Conservation (phyloP, 2,329 filamentous ascomycete genomes). For the Sordariomycetes sp. region DNA sequence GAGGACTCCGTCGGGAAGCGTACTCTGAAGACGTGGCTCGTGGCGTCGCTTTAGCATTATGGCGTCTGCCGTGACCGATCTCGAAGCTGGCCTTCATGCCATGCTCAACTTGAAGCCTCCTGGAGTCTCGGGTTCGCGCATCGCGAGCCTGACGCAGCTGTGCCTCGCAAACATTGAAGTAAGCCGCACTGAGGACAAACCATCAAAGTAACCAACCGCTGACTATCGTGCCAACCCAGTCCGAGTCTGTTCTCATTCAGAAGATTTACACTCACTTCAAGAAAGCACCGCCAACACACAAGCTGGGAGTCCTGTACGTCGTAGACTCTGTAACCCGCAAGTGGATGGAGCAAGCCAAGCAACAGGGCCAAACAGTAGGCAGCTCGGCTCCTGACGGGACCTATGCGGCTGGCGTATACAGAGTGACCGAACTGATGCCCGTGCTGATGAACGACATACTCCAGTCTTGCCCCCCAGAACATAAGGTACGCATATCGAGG, state of each 20-base stretch:
- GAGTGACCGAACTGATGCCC: slow-evolving; percentile 91
- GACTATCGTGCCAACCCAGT: slow-evolving; percentile 40
- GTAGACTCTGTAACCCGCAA: slow-evolving; percentile 99
- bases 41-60: slow-evolving; percentile 38
- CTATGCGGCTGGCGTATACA: slow-evolving; percentile 88
- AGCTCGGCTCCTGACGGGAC: slow-evolving; percentile 80
- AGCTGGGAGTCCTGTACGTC: slow-evolving; percentile 97
- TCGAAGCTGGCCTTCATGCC: slow-evolving; percentile 83
- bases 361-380: slow-evolving; percentile 72
- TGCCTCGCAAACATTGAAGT: slow-evolving; percentile 90
- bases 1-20: no score
- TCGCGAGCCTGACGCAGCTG: slow-evolving; percentile 75
- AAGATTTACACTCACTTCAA: slow-evolving; percentile 97
- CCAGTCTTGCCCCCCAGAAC: slow-evolving; percentile 77
- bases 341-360: slow-evolving; percentile 94
- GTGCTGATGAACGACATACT: slow-evolving; percentile 93
- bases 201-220: no score
- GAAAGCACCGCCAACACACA: slow-evolving; percentile 88
- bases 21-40: no score
- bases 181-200: no score
- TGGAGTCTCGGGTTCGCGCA: slow-evolving; percentile 88
- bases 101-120: slow-evolving; percentile 89
- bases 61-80: slow-evolving; percentile 80
- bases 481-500: slow-evolving; percentile 75
- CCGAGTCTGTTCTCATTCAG: slow-evolving; percentile 88